phyloP scores from a whole-genome alignment of 495 filamentous ascomycete genomes.

The Daldinia loculata region DNA sequence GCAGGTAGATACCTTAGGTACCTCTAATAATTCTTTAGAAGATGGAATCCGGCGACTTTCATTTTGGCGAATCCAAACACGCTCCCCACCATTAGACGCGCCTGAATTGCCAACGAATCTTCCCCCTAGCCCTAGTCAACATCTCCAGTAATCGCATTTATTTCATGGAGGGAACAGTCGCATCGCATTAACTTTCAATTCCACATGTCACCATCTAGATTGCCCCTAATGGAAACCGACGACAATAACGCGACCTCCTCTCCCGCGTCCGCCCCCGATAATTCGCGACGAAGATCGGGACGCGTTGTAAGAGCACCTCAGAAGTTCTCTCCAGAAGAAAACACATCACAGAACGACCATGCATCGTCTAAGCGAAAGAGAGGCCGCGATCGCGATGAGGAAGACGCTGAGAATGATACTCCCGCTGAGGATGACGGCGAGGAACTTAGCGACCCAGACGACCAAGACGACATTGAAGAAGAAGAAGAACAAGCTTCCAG shows the following conservation, averaged over 20 bases:
- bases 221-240: slow-evolving; percentile 67
- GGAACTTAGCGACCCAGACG: slow-evolving; percentile 58
- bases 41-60: slow-evolving; percentile 7
- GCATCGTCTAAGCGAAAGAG: slow-evolving; percentile 63
- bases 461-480: slow-evolving; percentile 52
- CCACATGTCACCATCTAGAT: slow-evolving; percentile 46
- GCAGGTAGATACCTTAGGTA: not conserved
- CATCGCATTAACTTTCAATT: slow-evolving; percentile 39
- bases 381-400: slow-evolving; percentile 57
- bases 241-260: slow-evolving; percentile 66
- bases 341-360: slow-evolving; percentile 41
- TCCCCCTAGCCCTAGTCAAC: slow-evolving; percentile 27
- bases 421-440: slow-evolving; percentile 61
- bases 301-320: slow-evolving; percentile 79
- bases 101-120: slow-evolving; percentile 33
- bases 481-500: slow-evolving; percentile 49
- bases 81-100: slow-evolving; percentile 40
- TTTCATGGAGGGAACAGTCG: slow-evolving; percentile 26
- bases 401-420: slow-evolving; percentile 63
- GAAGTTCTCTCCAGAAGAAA: slow-evolving; percentile 64
- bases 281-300: slow-evolving; percentile 76
- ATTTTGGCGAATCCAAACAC: slow-evolving; percentile 40
- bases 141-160: slow-evolving; percentile 15
- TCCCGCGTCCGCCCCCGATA: slow-evolving; percentile 53
- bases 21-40: not conserved